Evolutionary conservation across 306 rosid species (phyloP).

Genomic region (Malus orientalis): DNA sequence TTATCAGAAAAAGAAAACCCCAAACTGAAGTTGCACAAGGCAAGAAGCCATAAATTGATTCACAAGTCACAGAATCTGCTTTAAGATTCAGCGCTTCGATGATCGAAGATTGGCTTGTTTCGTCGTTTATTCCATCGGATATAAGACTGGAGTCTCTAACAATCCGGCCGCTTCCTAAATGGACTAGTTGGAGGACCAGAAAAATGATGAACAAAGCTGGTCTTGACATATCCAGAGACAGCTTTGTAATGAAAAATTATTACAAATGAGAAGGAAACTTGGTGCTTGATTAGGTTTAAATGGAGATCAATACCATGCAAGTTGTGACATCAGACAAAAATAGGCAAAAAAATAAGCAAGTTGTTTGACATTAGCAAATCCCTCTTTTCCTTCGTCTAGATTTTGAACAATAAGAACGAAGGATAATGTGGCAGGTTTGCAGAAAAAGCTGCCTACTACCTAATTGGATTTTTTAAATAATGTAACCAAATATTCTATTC

Average conservation of each 20-base stretch:
- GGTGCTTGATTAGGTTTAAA: not conserved
- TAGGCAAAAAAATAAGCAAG: not conserved
- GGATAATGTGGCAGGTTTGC: not conserved
- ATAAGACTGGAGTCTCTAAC: not conserved
- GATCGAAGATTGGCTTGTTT: not conserved
- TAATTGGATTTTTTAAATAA: not conserved
- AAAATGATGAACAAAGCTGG: not conserved
- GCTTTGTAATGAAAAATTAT: not conserved
- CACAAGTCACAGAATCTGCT: constrained; percentile 31
- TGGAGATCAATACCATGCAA: not conserved
- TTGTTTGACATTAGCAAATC: not conserved
- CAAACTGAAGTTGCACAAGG: constrained; percentile 27
- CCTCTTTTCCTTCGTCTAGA: not conserved
- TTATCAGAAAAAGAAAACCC: constrained; percentile 28
- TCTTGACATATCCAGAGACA: not conserved
- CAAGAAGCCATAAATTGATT: constrained; percentile 27
- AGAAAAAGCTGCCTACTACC: not conserved
- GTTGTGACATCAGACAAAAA: not conserved
- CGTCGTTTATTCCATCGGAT: constrained; percentile 1
- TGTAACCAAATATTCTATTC: not conserved
- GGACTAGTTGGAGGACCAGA: not conserved
- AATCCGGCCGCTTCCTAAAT: constrained; percentile 10
- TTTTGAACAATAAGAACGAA: not conserved
- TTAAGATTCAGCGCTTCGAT: not conserved
- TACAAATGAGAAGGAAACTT: not conserved